Percentiles rank a stretch among this genome's conserved stretches.
Conservation (phyloP, 2,329 filamentous ascomycete species). For the Fonsecaea monophora region DNA sequence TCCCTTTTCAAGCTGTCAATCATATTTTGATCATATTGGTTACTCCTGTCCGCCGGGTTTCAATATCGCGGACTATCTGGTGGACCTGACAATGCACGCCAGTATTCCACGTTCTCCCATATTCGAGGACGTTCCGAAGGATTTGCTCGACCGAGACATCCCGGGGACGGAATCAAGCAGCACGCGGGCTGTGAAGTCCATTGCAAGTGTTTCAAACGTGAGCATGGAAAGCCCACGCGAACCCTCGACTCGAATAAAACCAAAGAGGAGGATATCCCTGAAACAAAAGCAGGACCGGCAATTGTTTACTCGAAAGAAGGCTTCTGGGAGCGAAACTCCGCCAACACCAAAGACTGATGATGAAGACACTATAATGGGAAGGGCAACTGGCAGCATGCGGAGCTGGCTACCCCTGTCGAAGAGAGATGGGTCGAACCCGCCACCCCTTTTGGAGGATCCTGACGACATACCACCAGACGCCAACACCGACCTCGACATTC, state of each 20-base stretch:
- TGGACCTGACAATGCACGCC: slow-evolving; percentile 97
- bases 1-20: slow-evolving; percentile 83
- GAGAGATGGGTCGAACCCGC: slow-evolving; percentile 61
- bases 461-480: slow-evolving; percentile 66
- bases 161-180: slow-evolving; percentile 81
- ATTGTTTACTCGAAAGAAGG: slow-evolving; percentile 82
- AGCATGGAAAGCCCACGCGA: slow-evolving; percentile 73
- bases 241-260: slow-evolving; percentile 69
- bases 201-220: slow-evolving; percentile 79
- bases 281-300: slow-evolving; percentile 86
- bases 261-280: slow-evolving; percentile 78
- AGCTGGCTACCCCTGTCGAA: slow-evolving; percentile 67
- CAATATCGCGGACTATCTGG: slow-evolving; percentile 97
- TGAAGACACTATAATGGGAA: slow-evolving; percentile 59
- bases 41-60: slow-evolving; percentile 95
- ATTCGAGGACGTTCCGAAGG: slow-evolving; percentile 64
- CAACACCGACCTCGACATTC: slow-evolving; percentile 77
- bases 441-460: slow-evolving; percentile 72
- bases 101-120: slow-evolving; percentile 63
- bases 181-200: slow-evolving; percentile 85
- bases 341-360: slow-evolving; percentile 69
- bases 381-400: slow-evolving; percentile 51
- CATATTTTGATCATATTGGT: slow-evolving; percentile 89
- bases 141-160: slow-evolving; percentile 63
- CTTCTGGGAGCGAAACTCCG: slow-evolving; percentile 55